Base-by-base conservation (phyloP, 805 yeast genomes). In the Pichia exigua region DNA sequence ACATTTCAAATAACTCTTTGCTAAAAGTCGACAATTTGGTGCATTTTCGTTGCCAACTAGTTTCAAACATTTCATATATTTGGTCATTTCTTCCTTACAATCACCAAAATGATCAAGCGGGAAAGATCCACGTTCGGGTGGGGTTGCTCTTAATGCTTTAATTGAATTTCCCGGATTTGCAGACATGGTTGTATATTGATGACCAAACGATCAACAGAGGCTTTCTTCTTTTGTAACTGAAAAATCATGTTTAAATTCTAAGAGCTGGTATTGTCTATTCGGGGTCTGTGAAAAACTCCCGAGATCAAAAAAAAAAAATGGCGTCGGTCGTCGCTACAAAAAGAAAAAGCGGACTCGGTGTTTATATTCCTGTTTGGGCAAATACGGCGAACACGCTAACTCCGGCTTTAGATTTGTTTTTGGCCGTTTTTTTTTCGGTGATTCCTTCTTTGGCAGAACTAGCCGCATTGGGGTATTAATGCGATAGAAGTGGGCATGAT, bases 71-170 rank as follows among this genome's bases (percentile, higher is more conserved):
- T 80, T 71, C 56, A 92, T 71, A 64, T 92, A 92, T 45, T 78
- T 78, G 44, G 75, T 65, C 94, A 91, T 94, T 52, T 81, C 78
- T 22, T 74, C 73, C 22, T 82, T 79, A 64, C 98, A 92, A 57
- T 94, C 98, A 9, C 83, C 84, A 54, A 68, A 73, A 63, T 92
- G 99, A 63, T 92, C 99, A 44, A 92, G 72, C 0, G 98, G 99
- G 67, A 92, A 92, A 0, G 98, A 88, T 0, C 99, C 99, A 58
- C 97, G 73, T 58, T 92, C 96, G 2, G 99, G 99, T 22, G 99
- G 96, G 0, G 92, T 85, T 11, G 97, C 96, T 15, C 81, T 73
- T 73, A 85, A 76, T 42, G 74, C 69, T 42, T 69, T 65, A 46
- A 75, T 59, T 17, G 76, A 63, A 53, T 73, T 74, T 35, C 82